Percentiles rank a stretch among this genome's conserved stretches.
Conservation (phyloP, 306 rosid species). For the Coriaria nepalensis region DNA sequence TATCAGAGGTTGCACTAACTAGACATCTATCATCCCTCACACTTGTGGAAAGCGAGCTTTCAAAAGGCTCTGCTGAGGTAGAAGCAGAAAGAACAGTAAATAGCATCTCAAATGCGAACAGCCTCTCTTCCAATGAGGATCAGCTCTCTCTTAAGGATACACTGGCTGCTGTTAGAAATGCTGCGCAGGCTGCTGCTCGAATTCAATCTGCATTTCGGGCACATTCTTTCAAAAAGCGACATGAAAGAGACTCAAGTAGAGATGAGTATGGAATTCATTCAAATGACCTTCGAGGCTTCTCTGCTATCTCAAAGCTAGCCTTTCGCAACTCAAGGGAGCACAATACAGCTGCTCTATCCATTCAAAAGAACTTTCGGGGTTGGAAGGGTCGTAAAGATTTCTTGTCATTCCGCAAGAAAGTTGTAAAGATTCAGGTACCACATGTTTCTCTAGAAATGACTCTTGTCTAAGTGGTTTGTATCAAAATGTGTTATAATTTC, state of each 20-base stretch:
- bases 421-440: constrained; percentile 84
- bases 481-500: too few species aligned
- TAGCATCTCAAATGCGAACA: constrained; percentile 33
- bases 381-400: constrained; percentile 77
- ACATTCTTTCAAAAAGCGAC: constrained; percentile 56
- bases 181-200: constrained; percentile 84
- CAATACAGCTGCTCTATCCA: constrained; percentile 76
- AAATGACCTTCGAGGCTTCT: constrained; percentile 42
- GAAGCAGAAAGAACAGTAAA: constrained; percentile 53
- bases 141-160: constrained; percentile 40
- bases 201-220: constrained; percentile 92
- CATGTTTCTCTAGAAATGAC: neutral
- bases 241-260: constrained; percentile 29
- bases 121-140: constrained; percentile 33
- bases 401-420: constrained; percentile 63
- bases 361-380: constrained; percentile 89
- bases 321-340: constrained; percentile 44
- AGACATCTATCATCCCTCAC: constrained; percentile 87
- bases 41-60: constrained; percentile 50
- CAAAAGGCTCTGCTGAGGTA: constrained; percentile 50
- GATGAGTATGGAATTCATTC: constrained; percentile 34
- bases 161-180: constrained; percentile 77
- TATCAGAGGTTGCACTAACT: constrained; percentile 67
- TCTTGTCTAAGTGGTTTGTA: too few species aligned
- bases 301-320: constrained; percentile 46